Percentiles rank a stretch among this genome's conserved stretches.
These are phyloP conservation scores for Apiospora saccharicola DNA, from an alignment of 2,329 filamentous ascomycete species.

Conservation along the genomic window DNA sequence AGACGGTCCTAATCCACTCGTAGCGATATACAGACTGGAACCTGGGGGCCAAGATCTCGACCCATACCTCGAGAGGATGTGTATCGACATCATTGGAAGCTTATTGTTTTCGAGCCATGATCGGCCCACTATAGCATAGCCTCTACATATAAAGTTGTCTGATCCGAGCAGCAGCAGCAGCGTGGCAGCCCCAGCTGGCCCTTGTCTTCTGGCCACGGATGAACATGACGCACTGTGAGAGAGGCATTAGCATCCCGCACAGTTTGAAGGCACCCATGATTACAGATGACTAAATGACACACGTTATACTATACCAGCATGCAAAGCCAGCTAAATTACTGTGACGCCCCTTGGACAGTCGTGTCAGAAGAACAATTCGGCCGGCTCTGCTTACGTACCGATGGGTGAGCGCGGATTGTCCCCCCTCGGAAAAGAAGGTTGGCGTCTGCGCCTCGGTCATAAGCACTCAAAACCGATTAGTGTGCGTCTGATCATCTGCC, in stretches of 20 bases:
- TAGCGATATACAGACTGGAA: not conserved
- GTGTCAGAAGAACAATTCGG: not conserved
- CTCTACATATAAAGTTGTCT: not conserved
- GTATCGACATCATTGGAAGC: not conserved
- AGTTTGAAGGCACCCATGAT: not conserved
- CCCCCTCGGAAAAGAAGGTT: not conserved
- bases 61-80: not conserved
- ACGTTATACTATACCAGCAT: not conserved
- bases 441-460: not conserved
- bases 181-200: not conserved
- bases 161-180: not conserved
- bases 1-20: not conserved
- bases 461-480: not conserved
- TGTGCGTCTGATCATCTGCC: constrained; percentile 4
- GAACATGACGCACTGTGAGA: not conserved
- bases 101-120: not conserved
- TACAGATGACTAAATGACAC: not conserved
- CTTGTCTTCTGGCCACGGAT: not conserved
- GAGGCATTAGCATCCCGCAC: not conserved
- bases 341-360: not conserved
- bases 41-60: not conserved
- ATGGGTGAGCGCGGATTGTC: too few species aligned
- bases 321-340: not conserved
- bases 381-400: not conserved
- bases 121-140: not conserved